Percentiles rank a stretch among this genome's conserved stretches.
Conservation (phyloP, 805 yeast species). For the Vanderwaltozyma yarrowii region DNA sequence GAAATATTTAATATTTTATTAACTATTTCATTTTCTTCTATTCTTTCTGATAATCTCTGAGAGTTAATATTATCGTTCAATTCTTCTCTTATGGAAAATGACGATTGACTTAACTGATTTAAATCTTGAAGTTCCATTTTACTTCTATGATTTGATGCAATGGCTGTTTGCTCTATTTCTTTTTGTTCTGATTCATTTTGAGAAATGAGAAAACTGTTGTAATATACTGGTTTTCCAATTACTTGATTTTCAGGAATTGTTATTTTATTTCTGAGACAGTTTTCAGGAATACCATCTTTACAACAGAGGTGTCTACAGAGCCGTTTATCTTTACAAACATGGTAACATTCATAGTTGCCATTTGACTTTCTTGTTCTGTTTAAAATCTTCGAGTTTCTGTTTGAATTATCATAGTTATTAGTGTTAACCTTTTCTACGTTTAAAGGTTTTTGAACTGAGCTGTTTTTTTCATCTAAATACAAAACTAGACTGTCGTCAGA, state of each 20-base stretch:
- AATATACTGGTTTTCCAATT: background rate
- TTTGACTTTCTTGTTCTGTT: slow-evolving; percentile 13
- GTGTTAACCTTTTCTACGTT: too few relatives aligned
- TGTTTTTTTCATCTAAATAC: slow-evolving; percentile 11
- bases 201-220: background rate
- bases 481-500: slow-evolving; percentile 24
- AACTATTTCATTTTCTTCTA: background rate
- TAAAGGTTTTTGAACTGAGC: too few relatives aligned
- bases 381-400: background rate
- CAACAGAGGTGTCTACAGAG: slow-evolving; percentile 41
- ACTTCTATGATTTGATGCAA: too few relatives aligned
- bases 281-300: slow-evolving; percentile 32
- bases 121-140: too few relatives aligned
- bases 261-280: slow-evolving; percentile 1
- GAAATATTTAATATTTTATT: background rate
- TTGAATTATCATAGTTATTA: too few relatives aligned
- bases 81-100: too few relatives aligned
- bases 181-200: too few relatives aligned
- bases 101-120: too few relatives aligned
- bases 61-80: too few relatives aligned
- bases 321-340: slow-evolving; percentile 31
- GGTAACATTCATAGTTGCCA: slow-evolving; percentile 33
- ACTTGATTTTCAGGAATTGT: background rate
- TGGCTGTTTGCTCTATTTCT: too few relatives aligned
- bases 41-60: background rate